Evolutionary conservation across 768 basidiomycete species (phyloP).

Genomic region (Asterophora parasitica): DNA sequence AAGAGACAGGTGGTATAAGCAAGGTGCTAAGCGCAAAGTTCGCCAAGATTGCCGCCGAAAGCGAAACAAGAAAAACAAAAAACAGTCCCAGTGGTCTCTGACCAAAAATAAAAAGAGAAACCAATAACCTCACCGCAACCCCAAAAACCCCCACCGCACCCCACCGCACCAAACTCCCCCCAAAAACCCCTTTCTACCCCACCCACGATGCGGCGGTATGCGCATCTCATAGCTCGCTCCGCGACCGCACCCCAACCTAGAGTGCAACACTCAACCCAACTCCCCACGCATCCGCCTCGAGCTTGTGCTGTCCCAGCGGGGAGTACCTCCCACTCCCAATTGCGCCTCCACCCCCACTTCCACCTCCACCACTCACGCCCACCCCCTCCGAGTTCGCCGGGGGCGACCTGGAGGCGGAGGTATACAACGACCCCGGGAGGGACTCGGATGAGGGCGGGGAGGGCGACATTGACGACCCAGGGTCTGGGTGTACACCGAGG

Average conservation of each 20-base stretch:
- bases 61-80: not conserved
- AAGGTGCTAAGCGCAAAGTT: no score
- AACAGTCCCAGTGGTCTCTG: not conserved
- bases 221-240: no score
- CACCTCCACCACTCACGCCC: not conserved
- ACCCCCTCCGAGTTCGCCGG: no score
- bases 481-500: conserved; percentile 16
- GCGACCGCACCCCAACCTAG: not conserved
- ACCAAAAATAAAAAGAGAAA: conserved; percentile 5
- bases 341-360: no score
- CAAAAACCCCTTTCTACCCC: no score
- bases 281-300: conserved; percentile 13
- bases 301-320: conserved; percentile 5
- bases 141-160: not conserved
- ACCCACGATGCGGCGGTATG: no score
- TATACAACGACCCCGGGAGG: no score
- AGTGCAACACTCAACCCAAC: conserved; percentile 13
- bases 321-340: not conserved
- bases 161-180: not conserved
- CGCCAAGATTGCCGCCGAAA: no score
- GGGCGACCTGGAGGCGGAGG: no score
- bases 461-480: not conserved
- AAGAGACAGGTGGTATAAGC: not conserved
- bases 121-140: no score
- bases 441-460: conserved; percentile 2